These are phyloP conservation scores for Cladobotryum protrusum DNA, from an alignment of 2,329 filamentous ascomycete genomes.

Conservation along the genomic window DNA sequence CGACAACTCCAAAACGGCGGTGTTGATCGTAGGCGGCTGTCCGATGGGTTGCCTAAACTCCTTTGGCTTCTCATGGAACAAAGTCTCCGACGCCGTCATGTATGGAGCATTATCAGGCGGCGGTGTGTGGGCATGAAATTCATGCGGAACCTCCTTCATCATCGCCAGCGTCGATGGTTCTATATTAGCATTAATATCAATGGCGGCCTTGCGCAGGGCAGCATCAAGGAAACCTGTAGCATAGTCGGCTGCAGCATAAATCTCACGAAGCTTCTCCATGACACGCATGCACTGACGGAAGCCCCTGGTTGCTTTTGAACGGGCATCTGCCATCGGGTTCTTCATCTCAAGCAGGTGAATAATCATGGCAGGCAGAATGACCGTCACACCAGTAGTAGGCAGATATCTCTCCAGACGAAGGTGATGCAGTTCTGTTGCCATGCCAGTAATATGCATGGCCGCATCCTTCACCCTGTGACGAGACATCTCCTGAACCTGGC, in stretches of 20 bases:
- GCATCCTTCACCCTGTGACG: constrained; percentile 76
- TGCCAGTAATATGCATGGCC: constrained; percentile 77
- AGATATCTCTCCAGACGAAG: constrained; percentile 70
- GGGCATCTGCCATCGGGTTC: constrained; percentile 64
- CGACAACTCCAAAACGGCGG: constrained; percentile 27
- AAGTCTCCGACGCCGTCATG: constrained; percentile 35
- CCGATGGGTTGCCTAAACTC: constrained; percentile 28
- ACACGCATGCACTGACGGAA: constrained; percentile 92
- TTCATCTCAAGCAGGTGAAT: constrained; percentile 93
- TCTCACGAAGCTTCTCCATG: constrained; percentile 78
- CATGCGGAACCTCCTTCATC: constrained; percentile 31
- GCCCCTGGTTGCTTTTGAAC: constrained; percentile 67
- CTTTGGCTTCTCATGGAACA: constrained; percentile 29
- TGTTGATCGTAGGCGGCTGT: constrained; percentile 25
- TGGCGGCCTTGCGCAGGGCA: constrained; percentile 79
- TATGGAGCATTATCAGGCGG: constrained; percentile 45
- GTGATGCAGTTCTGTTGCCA: constrained; percentile 69
- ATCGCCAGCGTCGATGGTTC: constrained; percentile 28
- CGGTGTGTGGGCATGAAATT: constrained; percentile 42
- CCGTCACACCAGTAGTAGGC: constrained; percentile 84
- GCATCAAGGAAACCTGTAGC: constrained; percentile 93
- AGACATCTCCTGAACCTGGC: constrained; percentile 74
- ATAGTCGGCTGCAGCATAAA: constrained; percentile 91
- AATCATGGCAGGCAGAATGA: constrained; percentile 86
- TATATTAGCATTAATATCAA: constrained; percentile 51